Base-by-base conservation (phyloP, 2,329 filamentous ascomycete species). In the Trematosphaeria pertusa region DNA sequence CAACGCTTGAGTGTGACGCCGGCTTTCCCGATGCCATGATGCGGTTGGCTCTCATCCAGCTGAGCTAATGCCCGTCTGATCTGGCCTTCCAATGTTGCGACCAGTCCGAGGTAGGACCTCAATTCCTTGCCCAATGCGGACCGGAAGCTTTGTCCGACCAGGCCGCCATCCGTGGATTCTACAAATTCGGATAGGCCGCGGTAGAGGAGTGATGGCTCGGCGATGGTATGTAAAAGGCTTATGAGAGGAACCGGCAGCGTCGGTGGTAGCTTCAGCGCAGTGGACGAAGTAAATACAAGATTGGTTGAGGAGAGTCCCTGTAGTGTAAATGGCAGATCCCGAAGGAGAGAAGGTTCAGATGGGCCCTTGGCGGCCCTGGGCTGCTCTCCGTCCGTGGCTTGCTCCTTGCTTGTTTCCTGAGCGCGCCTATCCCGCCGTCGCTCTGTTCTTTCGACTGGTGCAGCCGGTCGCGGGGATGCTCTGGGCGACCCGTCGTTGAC, bases 1-100 rank as follows among this genome's bases (percentile, higher is more conserved):
- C 93, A 97, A 67, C 94, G 82, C 71, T 97, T 97, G 39, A 99
- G 77, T 0, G 94, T 99, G 11, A 99, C 93, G 1, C 92, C 91
- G 1, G 89, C 87, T 61, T 92, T 94, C 5, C 90, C 87, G 42
- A 95, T 85, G 1, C 87, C 87, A 34, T 83, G 82, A 36, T 86
- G 81, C 2, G 88, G 84, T 3, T 83, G 82, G 2, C 78, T 76
- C 40, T 88, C 84, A 54, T 89, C 85, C n/a, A 94, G 75, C 6
- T 87, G 84, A 4, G 87, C 81, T 37, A 97, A 75, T 1, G 92
- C 91, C 52, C 89, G 81, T 48, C 93, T 84, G 43, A 97, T 96
- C 70, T 99, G 93, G 9, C 87, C 89, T 74, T 99, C 94, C 5
- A 99, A 75, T 0, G 92, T 96, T 12, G 94, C 93, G 28, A 99